Evolutionary conservation across 2,329 filamentous ascomycete genomes (phyloP), one percentile per base, ranked within the genome.

Genomic region (Fusarium sacchari): DNA sequence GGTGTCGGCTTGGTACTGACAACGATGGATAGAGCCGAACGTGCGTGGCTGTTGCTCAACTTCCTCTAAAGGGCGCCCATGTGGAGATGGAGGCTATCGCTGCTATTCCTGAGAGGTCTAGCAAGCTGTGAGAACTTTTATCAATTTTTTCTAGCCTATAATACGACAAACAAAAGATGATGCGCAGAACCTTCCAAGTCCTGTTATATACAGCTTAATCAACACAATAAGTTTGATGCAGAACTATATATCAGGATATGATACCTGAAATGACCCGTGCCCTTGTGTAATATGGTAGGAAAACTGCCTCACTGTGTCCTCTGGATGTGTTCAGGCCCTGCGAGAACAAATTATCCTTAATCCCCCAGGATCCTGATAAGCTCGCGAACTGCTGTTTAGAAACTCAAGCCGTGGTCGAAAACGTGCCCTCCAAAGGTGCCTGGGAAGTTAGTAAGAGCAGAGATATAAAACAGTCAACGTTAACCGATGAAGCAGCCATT

Each of bases 21-120:
- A 8, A 28, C 24, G 18, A 22, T 4, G 24, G 10, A n/a, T 1
- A 60, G 58, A 56, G 58, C 7, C 47, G 58, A 28, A 60, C 58
- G 9, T 60, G 58, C 5, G 58, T 60, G 4, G 58, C 58, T 36
- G 47, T 60, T 36, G 58, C 58, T 13, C 47, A 60, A 8, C 42
- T 60, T 18, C 58, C 58, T 2, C 14, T 60, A 2, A 34, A 60
- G 5, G 46, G 58, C 0, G 58, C 58, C 7, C 58, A 60, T 34
- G 58, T 60, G 7, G 58, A 60, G 14, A 60, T 60, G 18, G 58
- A 60, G 11, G 46, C 58, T 12, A 60, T 60, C 20, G 58, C 47
- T 28, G 58, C 47, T 34, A 56, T 60, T 56, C 47, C 58, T 28
- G 22, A 60, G n/a, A 56, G 9, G 20, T 24, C 32, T 24, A 59